Base-by-base conservation (phyloP, 805 yeast genomes). In the Suhomyces pyralidae region DNA sequence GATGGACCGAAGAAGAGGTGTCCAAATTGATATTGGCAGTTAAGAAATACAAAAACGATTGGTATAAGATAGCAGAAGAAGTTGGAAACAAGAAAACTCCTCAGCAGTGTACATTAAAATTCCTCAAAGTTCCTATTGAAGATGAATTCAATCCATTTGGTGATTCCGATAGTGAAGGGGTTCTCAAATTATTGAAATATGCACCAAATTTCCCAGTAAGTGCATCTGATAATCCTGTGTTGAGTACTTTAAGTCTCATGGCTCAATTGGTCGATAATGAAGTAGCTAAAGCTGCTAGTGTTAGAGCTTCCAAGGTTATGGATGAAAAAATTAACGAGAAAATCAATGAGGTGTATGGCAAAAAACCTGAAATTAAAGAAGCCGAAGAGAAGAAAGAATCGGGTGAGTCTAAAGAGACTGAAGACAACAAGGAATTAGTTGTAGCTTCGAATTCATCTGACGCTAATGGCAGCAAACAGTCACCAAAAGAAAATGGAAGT, bases 211-310 rank as follows among this genome's bases (percentile, higher is more conserved):
- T 93, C 48, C 97, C 98, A 12, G 86, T 89, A 48, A 82, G 90
- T 36, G 81, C 90, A 44, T 82, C 86, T 26, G 98, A 94, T 60
- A 94, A 94, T 68, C 99, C 99, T 2, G 91, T 94, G 3, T 79
- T 94, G 74, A 86, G 96, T 36, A 93, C 96, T n/a, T 80, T 94
- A 56, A 86, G 97, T 12, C 94, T 92, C 68, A 75, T 94, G 69
- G 84, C 92, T 0, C 85, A 90, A 38, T 71, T 92, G 48, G 96
- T 91, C 15, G 97, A 93, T 62, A 87, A 93, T 10, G 86, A 86
- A 40, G 88, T 88, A 20, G 97, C 93, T 0, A 83, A 84, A 51
- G 90, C 92, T 9, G 96, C 96, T 32, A 86, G 96, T 7, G 70
- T 64, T 28, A 73, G 84, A 47, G 91, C 90, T 0, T 77, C 84